phyloP scores from a whole-genome alignment of 73 alveolate species.

The Tetrahymena malaccensis region DNA sequence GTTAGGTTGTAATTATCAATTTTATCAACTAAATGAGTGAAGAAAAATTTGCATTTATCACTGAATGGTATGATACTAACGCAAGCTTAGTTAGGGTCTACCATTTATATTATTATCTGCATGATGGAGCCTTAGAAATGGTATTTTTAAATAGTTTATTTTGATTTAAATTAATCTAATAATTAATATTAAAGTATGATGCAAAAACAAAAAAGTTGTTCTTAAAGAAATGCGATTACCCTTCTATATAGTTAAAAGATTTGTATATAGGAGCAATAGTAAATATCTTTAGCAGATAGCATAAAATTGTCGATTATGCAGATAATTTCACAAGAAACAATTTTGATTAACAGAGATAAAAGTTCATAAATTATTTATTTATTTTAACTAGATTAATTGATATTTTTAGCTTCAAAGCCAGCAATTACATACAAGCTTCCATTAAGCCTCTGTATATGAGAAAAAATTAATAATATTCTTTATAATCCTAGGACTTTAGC shows the following conservation, averaged over 20 bases:
- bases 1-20: neutral
- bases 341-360: conserved; percentile 62
- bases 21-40: conserved; percentile 10
- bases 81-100: conserved; percentile 81
- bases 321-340: conserved; percentile 80
- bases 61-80: conserved; percentile 85
- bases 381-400: neutral
- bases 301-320: conserved; percentile 87
- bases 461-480: neutral
- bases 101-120: conserved; percentile 70
- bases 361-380: neutral
- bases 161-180: neutral
- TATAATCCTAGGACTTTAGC: conserved; percentile 71
- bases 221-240: conserved; percentile 80
- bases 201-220: conserved; percentile 77
- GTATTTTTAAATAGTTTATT: neutral
- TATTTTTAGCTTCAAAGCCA: too few relatives aligned
- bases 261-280: conserved; percentile 82
- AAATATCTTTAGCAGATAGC: conserved; percentile 83
- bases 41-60: conserved; percentile 81
- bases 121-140: conserved; percentile 90
- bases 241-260: conserved; percentile 66
- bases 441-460: neutral
- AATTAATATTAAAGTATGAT: conserved; percentile 55
- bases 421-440: too few relatives aligned